phyloP scores from a whole-genome alignment of 305 asterid genomes.

The Ruellia speciosa region DNA sequence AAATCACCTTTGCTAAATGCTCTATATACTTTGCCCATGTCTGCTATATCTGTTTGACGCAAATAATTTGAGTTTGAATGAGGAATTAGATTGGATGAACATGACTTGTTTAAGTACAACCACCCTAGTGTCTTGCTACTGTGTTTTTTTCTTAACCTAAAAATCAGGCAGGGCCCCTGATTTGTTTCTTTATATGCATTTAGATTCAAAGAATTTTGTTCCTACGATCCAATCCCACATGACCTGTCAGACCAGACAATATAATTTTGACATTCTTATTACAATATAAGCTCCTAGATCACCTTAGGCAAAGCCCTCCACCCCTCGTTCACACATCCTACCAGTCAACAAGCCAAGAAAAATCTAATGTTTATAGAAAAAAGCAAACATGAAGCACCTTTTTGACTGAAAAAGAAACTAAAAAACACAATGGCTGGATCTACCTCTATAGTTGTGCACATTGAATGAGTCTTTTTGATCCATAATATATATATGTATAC shows the following conservation, averaged over 20 bases:
- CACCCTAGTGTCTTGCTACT: neutral
- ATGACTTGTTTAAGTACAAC: neutral
- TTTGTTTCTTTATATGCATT: neutral
- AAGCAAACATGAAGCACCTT: neutral
- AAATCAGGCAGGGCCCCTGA: slow-evolving; percentile 11
- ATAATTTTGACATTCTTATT: neutral
- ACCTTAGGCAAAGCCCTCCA: too few species aligned
- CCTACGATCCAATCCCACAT: neutral
- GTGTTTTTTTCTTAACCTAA: neutral
- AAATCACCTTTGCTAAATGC: slow-evolving; percentile 3
- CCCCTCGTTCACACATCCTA: too few species aligned
- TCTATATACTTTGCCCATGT: neutral
- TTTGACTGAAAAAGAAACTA: too few species aligned
- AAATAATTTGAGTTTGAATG: slow-evolving; percentile 4
- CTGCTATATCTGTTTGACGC: neutral
- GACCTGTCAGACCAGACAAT: neutral
- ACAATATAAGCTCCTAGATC: neutral
- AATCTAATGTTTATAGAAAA: neutral
- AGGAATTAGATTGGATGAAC: neutral
- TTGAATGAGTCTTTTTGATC: slow-evolving; percentile 21
- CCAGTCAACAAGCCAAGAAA: neutral
- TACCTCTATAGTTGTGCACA: slow-evolving; percentile 14
- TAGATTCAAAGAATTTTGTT: neutral
- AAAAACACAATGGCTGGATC: slow-evolving; percentile 14
- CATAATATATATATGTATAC: neutral